phyloP scores from a whole-genome alignment of 371 early-diverging fungal species.

The Apophysomyces sp. region DNA sequence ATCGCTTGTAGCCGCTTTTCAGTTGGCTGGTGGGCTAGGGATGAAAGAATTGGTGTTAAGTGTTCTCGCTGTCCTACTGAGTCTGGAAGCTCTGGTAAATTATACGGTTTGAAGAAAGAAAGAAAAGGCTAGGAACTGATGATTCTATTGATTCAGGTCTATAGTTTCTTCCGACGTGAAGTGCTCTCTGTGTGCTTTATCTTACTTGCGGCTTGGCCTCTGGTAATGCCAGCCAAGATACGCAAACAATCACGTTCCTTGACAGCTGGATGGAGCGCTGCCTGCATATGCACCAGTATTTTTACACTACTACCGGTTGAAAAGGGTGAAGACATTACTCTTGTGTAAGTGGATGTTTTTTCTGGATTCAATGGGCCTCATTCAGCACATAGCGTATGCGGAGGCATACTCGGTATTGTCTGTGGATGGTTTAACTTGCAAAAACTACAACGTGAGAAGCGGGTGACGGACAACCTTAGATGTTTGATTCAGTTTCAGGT shows the following conservation, averaged over 20 bases:
- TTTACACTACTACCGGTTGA: constrained; percentile 90
- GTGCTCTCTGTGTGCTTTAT: constrained; percentile 56
- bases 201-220: constrained; percentile 62
- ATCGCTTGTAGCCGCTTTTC: constrained; percentile 22
- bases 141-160: constrained; percentile 60
- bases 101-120: background rate
- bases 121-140: background rate
- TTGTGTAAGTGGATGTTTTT: constrained; percentile 61
- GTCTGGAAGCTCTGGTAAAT: constrained; percentile 72
- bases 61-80: constrained; percentile 29
- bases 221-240: constrained; percentile 52
- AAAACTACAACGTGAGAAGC: background rate
- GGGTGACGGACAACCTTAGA: background rate
- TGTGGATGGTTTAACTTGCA: background rate
- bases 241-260: constrained; percentile 42
- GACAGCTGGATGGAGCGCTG: constrained; percentile 54
- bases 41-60: constrained; percentile 24
- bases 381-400: constrained; percentile 1
- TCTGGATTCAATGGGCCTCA: background rate
- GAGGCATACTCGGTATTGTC: constrained; percentile 1
- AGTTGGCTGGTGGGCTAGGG: constrained; percentile 11
- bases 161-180: constrained; percentile 74
- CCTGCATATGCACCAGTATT: constrained; percentile 71
- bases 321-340: constrained; percentile 67
- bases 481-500: background rate